Conservation (phyloP, 805 yeast species). For the Cyberlindnera euphorbiiphila region DNA sequence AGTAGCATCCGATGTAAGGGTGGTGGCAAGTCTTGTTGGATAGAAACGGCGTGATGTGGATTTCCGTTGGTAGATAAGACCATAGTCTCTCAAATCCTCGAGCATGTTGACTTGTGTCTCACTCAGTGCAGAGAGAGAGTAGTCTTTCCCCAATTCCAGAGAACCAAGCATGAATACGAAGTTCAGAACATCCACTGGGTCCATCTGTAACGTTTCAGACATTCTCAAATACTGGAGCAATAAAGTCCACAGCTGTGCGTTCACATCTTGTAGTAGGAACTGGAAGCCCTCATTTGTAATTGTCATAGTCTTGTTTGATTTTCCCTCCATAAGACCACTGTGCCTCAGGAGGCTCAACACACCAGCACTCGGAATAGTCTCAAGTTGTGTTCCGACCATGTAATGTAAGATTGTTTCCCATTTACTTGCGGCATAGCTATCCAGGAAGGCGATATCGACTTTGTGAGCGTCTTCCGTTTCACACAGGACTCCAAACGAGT, state of each 20-base stretch:
- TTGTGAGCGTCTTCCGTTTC: slow-evolving; percentile 50
- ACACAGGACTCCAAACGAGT: slow-evolving; percentile 74
- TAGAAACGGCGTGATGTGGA: slow-evolving; percentile 64
- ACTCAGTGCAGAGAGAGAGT: slow-evolving; percentile 64
- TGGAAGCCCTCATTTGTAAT: slow-evolving; percentile 94
- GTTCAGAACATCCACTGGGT: slow-evolving; percentile 91
- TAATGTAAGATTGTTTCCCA: slow-evolving; percentile 96
- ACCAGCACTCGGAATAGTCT: slow-evolving; percentile 69
- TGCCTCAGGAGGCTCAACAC: slow-evolving; percentile 72
- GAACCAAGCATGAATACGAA: slow-evolving; percentile 93
- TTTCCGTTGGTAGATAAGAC: slow-evolving; percentile 71
- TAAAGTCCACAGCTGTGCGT: slow-evolving; percentile 92
- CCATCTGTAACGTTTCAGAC: slow-evolving; percentile 83
- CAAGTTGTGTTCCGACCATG: slow-evolving; percentile 91
- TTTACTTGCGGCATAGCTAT: slow-evolving; percentile 73
- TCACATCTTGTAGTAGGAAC: slow-evolving; percentile 85
- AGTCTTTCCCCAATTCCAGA: slow-evolving; percentile 84
- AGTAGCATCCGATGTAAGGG: slow-evolving; percentile 79
- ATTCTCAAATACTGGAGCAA: slow-evolving; percentile 81
- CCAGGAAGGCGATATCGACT: slow-evolving; percentile 64
- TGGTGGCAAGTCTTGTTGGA: slow-evolving; percentile 88
- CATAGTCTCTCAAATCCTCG: slow-evolving; percentile 87
- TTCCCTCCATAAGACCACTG: slow-evolving; percentile 84
- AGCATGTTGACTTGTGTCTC: slow-evolving; percentile 83
- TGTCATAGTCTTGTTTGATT: slow-evolving; percentile 39